Evolutionary conservation across 2,329 filamentous ascomycete species (phyloP), one percentile per base, ranked within the genome.

Genomic region (Aspergillus novofumigatus): DNA sequence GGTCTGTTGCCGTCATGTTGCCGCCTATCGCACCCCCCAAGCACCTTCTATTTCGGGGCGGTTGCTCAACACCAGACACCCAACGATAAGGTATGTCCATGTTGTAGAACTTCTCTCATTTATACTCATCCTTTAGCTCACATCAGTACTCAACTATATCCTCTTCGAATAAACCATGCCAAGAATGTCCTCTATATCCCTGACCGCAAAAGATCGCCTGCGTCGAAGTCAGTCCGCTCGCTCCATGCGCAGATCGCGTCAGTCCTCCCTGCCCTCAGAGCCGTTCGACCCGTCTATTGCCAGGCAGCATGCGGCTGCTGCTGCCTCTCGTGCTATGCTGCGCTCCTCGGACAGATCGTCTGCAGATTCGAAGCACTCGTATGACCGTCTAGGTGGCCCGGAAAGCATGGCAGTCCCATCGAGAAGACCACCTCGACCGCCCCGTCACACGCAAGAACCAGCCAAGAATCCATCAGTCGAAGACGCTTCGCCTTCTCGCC

Each of bases 281-380:
- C 56, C 64, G 3, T 60, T 73, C 21, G 67, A 74, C 52, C 60
- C 69, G 8, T 68, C 72, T 9, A 50, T 67, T 5, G 67, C 67
- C 49, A 69, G 66, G 48, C 55, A 63, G 17, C 75, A 75, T 59
- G 76, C 76, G 20, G 67, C 72, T 8, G 70, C 72, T n/a, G 77
- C 77, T 47, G 77, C 77, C 7, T 73, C 74, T 14, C 64, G 68
- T 17, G 77, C 77, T 38, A 78, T 79, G 76, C 68, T 66, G 38
- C 69, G 74, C 28, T 72, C 71, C 2, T 67, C 62, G 14, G 67
- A 70, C 21, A 63, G 66, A 51, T 66, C 65, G 0, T 69, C 70
- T 1, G 61, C 57, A 1, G 67, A 67, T 6, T 67, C 66, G 1
- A 62, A 62, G 29, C 58, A 55, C 49, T 65, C 71, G 1, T 74